A percentile compares a stretch with the other conserved stretches of the same genome.
phyloP scores from a whole-genome alignment of 108 stramenopile species.

The Phaeodactylum tricornutum region DNA sequence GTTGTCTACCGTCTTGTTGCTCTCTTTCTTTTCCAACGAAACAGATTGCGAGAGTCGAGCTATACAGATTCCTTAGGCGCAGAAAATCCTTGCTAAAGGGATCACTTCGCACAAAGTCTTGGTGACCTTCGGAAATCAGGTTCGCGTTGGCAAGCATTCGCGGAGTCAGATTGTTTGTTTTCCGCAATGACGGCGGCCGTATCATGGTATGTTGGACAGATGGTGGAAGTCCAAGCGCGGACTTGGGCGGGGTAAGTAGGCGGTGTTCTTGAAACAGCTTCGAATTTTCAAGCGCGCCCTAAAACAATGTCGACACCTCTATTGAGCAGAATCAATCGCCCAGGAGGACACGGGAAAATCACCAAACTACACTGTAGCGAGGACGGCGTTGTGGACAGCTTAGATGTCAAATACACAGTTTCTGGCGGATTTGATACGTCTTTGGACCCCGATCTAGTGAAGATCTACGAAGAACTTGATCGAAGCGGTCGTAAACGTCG shows the following conservation, averaged over 20 bases:
- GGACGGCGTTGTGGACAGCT: neutral
- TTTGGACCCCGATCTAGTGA: neutral
- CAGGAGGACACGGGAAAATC: slow-evolving; percentile 6
- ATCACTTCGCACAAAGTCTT: too few relatives aligned
- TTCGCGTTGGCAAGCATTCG: too few relatives aligned
- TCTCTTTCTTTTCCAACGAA: too few relatives aligned
- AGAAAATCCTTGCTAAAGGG: too few relatives aligned
- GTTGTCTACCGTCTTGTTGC: too few relatives aligned
- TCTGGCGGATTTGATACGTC: neutral
- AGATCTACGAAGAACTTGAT: neutral
- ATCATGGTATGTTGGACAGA: neutral
- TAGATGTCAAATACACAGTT: slow-evolving; percentile 2
- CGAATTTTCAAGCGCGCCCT: neutral
- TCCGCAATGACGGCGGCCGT: too few relatives aligned
- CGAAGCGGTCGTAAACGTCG: neutral
- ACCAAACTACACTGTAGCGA: neutral
- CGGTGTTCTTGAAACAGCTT: neutral
- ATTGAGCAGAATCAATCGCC: neutral
- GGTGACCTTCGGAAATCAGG: too few relatives aligned
- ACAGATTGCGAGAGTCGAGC: too few relatives aligned
- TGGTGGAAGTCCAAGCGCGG: neutral
- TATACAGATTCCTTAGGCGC: too few relatives aligned
- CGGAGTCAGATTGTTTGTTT: too few relatives aligned
- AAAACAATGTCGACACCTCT: neutral
- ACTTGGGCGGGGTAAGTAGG: slow-evolving; percentile 1